phyloP scores from a whole-genome alignment of 176 grass and related monocot genomes.

The Hordeum vulgare region MorexV3_pseudomolecules_assembly NC_058518.1:505117049-505117548 shows the following conservation, averaged over 20 bases:
- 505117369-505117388: not conserved
- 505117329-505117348: not conserved
- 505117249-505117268: not conserved
- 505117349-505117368: not conserved
- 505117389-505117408: not conserved
- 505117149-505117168: not conserved
- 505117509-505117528: conserved; percentile 15
- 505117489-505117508: not conserved
- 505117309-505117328: not conserved
- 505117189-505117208: not conserved
- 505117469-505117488: not conserved
- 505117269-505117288: not conserved
- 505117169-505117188: not conserved
- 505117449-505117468: not conserved
- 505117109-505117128: too few species aligned
- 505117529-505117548: conserved; percentile 21
- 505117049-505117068: too few species aligned
- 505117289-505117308: not conserved
- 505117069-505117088: too few species aligned
- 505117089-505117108: too few species aligned
- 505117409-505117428: not conserved
- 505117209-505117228: not conserved
- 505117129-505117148: too few species aligned
- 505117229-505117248: not conserved
- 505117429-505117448: not conserved